Evolutionary conservation across 768 basidiomycete species (phyloP).

Genomic region (Termitomyces heimii): DNA sequence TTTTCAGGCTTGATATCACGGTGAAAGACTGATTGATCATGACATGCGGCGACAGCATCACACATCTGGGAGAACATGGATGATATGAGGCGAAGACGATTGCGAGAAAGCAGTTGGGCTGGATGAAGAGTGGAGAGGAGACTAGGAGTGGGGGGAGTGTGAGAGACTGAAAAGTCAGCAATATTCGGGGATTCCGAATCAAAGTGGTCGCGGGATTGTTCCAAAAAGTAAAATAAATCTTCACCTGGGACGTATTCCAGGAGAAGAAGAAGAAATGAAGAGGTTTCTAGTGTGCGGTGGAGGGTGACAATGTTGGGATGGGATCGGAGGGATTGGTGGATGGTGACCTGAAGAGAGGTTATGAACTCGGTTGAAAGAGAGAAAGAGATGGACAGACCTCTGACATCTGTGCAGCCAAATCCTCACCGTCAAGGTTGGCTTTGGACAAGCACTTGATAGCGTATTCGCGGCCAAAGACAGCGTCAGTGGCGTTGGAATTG

Average conservation of each 20-base stretch:
- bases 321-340: slow-evolving; percentile 86
- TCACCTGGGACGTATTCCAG: slow-evolving; percentile 96
- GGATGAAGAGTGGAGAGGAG: slow-evolving; percentile 81
- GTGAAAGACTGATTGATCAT: slow-evolving; percentile 86
- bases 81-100: slow-evolving; percentile 86
- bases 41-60: slow-evolving; percentile 92
- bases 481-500: slow-evolving; percentile 28
- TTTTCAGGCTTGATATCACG: slow-evolving; percentile 99
- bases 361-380: slow-evolving; percentile 3
- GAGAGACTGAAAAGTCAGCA: slow-evolving; percentile 38
- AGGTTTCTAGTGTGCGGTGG: slow-evolving; percentile 88
- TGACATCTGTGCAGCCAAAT: slow-evolving; percentile 82
- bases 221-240: slow-evolving; percentile 97
- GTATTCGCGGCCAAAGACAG: slow-evolving; percentile 70
- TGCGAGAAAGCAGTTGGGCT: slow-evolving; percentile 76
- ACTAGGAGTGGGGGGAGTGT: slow-evolving; percentile 90
- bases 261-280: slow-evolving; percentile 85
- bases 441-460: slow-evolving; percentile 98
- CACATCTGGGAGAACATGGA: slow-evolving; percentile 99
- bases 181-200: slow-evolving; percentile 40
- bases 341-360: slow-evolving; percentile 58
- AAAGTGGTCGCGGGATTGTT: slow-evolving; percentile 88
- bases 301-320: slow-evolving; percentile 96
- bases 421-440: slow-evolving; percentile 85
- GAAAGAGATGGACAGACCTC: slow-evolving; percentile 49